These are phyloP conservation scores for Metrosideros polymorpha DNA, from an alignment of 441 rosid species.

Conservation along the genomic window DNA sequence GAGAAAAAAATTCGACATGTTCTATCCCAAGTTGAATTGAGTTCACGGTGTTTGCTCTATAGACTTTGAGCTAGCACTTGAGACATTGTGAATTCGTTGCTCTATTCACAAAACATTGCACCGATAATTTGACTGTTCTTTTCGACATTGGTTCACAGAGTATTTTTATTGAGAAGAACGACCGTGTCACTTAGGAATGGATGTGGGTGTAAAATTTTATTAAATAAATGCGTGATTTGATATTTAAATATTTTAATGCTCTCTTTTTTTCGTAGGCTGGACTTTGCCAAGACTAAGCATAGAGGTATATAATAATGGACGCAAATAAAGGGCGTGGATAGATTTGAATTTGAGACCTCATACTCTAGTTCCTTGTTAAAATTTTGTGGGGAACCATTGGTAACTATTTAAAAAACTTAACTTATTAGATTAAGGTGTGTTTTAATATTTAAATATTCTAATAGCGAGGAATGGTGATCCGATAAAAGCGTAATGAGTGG, in stretches of 20 bases:
- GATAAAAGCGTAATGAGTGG: background rate
- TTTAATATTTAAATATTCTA: background rate
- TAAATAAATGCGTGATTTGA: rapidly evolving
- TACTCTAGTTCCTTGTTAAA: background rate
- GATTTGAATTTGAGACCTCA: background rate
- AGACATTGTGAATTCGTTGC: background rate
- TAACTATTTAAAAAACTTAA: background rate
- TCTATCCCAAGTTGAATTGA: background rate
- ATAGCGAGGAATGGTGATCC: background rate
- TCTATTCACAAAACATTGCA: background rate
- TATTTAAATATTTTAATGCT: rapidly evolving
- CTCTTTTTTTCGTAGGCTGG: rapidly evolving
- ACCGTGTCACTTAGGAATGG: too few relatives aligned
- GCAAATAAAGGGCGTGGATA: background rate
- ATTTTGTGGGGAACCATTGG: rapidly evolving
- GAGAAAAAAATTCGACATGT: background rate
- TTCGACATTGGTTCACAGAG: background rate
- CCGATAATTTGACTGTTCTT: background rate
- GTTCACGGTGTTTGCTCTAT: background rate
- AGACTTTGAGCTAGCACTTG: too few relatives aligned
- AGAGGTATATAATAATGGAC: background rate
- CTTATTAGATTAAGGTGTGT: rapidly evolving
- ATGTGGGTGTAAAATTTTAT: background rate
- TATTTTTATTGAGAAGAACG: background rate
- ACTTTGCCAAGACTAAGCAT: rapidly evolving